Conservation (phyloP, 164 flowering plant genomes). For the Aristolochia contorta region DNA sequence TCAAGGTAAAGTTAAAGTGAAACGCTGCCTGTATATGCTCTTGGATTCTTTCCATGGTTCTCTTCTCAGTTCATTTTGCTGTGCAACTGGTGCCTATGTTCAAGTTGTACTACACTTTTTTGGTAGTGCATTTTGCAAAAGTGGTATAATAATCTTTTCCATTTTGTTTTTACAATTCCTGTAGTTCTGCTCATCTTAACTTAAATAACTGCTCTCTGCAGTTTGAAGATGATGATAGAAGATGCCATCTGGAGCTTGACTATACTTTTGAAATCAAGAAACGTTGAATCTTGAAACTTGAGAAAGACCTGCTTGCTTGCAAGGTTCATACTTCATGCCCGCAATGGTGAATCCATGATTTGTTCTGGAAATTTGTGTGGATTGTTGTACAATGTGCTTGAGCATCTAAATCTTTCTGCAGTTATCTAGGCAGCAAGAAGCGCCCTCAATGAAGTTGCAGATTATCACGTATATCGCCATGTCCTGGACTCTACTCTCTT, state of each 20-base stretch:
- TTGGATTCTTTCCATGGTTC: not conserved
- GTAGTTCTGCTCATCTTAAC: not conserved
- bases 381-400: no score
- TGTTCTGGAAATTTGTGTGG: no score
- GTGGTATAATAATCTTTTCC: not conserved
- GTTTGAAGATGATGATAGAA: constrained; percentile 69
- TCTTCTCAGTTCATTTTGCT: not conserved
- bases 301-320: no score
- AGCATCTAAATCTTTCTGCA: no score
- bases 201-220: constrained; percentile 21
- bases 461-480: no score
- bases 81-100: not conserved
- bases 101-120: not conserved
- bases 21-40: not conserved
- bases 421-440: no score
- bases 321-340: no score
- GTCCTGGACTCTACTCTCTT: no score
- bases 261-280: constrained; percentile 60
- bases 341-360: no score
- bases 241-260: constrained; percentile 61
- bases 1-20: constrained; percentile 31
- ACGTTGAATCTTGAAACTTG: not conserved
- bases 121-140: not conserved
- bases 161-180: not conserved
- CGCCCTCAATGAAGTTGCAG: no score